A percentile compares a stretch with the other conserved stretches of the same genome.
Evolutionary conservation across 768 basidiomycete genomes (phyloP).

Genomic region (Mycena metata): DNA sequence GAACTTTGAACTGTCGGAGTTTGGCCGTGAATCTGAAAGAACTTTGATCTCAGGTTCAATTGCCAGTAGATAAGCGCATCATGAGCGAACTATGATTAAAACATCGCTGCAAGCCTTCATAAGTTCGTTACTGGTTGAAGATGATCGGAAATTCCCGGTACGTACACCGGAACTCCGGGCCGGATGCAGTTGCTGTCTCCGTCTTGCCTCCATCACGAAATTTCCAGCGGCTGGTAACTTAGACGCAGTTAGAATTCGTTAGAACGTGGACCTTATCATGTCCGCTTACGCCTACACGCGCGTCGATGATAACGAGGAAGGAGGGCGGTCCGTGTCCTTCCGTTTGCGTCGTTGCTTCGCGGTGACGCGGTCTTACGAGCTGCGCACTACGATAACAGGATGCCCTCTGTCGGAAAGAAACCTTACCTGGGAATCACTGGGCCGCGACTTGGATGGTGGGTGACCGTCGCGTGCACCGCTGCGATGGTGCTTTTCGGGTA

Average conservation of each 20-base stretch:
- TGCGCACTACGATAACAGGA: constrained; percentile 17
- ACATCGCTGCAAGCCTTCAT: too few species aligned
- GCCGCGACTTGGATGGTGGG: constrained; percentile 59
- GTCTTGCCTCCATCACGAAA: neutral
- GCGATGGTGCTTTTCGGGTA: constrained; percentile 68
- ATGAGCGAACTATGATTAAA: too few species aligned
- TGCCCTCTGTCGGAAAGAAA: constrained; percentile 33
- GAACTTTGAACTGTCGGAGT: too few species aligned
- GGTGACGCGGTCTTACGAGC: neutral
- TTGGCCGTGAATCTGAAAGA: too few species aligned
- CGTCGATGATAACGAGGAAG: constrained; percentile 30
- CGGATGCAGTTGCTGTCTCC: too few species aligned
- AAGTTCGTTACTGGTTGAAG: too few species aligned
- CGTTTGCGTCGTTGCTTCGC: neutral
- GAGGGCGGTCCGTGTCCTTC: constrained; percentile 27
- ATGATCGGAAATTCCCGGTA: too few species aligned
- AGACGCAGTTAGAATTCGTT: too few species aligned
- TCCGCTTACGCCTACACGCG: constrained; percentile 37
- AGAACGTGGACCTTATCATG: constrained; percentile 10
- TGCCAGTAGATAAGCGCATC: too few species aligned
- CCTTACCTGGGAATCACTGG: constrained; percentile 63
- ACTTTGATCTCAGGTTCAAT: too few species aligned
- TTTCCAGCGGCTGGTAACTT: too few species aligned
- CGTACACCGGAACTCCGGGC: too few species aligned
- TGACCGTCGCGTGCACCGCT: constrained; percentile 64